phyloP scores from a whole-genome alignment of 2,329 filamentous ascomycete genomes.

The Alternaria postmessia region DNA sequence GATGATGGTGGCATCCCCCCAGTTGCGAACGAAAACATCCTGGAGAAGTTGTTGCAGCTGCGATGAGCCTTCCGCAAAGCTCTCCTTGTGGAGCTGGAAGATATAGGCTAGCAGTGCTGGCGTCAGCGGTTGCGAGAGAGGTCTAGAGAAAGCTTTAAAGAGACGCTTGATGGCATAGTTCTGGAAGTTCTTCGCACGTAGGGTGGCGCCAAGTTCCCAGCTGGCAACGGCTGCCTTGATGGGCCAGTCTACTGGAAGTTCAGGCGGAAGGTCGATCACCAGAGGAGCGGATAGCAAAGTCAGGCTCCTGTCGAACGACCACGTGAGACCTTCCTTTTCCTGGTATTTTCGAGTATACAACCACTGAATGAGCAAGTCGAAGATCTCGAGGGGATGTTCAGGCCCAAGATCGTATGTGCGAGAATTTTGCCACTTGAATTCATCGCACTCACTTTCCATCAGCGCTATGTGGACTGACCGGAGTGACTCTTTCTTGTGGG shows the following conservation, averaged over 20 bases:
- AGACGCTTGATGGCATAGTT: background rate
- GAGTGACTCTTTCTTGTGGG: too few species aligned
- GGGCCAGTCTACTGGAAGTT: background rate
- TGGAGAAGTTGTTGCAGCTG: background rate
- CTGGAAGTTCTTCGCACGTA: background rate
- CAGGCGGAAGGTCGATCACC: background rate
- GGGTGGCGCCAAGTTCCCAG: background rate
- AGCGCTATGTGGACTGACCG: too few species aligned
- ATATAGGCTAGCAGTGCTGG: background rate
- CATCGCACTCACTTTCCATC: background rate
- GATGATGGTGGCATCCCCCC: background rate
- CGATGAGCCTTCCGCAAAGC: background rate
- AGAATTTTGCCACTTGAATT: background rate
- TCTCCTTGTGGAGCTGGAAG: fast-evolving
- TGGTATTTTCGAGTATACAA: background rate
- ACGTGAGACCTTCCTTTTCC: background rate
- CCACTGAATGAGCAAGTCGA: background rate
- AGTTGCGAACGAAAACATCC: background rate
- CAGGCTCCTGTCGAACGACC: background rate
- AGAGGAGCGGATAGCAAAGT: background rate
- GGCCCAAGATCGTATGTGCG: background rate
- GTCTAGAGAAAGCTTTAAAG: background rate
- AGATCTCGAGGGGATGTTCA: background rate
- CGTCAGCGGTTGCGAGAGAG: background rate
- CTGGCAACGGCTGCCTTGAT: background rate